A percentile compares a stretch with the other conserved stretches of the same genome.
phyloP scores from a whole-genome alignment of 805 yeast genomes.

The Starmera amethionina region DNA sequence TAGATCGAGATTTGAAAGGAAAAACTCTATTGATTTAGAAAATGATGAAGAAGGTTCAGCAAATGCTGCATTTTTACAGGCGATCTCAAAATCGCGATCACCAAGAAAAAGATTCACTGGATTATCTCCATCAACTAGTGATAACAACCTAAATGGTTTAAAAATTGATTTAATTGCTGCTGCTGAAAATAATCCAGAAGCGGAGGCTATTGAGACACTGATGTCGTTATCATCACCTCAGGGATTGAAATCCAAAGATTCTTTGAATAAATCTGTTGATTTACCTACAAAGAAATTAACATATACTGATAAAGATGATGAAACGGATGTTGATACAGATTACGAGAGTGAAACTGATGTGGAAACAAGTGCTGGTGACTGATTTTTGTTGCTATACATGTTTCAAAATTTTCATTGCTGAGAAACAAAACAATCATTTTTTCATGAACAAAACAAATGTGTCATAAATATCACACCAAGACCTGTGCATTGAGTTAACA shows the following conservation, averaged over 20 bases:
- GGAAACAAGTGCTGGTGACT: constrained; percentile 6
- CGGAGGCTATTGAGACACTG: constrained; percentile 30
- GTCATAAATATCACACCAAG: too few species aligned
- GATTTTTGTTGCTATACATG: too few species aligned
- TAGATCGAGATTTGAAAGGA: constrained; percentile 5
- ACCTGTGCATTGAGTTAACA: too few species aligned
- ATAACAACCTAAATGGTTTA: not conserved
- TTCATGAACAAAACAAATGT: too few species aligned
- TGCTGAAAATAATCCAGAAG: constrained; percentile 21
- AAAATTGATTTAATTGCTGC: not conserved
- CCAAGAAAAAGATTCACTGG: constrained; percentile 16
- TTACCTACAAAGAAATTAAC: constrained; percentile 14
- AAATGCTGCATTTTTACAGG: constrained; percentile 28
- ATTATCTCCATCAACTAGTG: constrained; percentile 1
- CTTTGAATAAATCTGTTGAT: not conserved
- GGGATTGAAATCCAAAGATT: constrained; percentile 7
- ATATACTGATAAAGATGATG: constrained; percentile 3
- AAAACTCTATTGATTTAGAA: constrained; percentile 12
- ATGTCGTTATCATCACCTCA: constrained; percentile 31
- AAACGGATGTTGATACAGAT: constrained; percentile 9
- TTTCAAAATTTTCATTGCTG: too few species aligned
- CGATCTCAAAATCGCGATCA: constrained; percentile 22
- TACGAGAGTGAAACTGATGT: constrained; percentile 12
- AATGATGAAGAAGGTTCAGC: constrained; percentile 24
- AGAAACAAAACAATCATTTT: too few species aligned